Base-by-base conservation (phyloP, 2,329 filamentous ascomycete genomes). In the Xenosphaeropsis pyriputrescens region DNA sequence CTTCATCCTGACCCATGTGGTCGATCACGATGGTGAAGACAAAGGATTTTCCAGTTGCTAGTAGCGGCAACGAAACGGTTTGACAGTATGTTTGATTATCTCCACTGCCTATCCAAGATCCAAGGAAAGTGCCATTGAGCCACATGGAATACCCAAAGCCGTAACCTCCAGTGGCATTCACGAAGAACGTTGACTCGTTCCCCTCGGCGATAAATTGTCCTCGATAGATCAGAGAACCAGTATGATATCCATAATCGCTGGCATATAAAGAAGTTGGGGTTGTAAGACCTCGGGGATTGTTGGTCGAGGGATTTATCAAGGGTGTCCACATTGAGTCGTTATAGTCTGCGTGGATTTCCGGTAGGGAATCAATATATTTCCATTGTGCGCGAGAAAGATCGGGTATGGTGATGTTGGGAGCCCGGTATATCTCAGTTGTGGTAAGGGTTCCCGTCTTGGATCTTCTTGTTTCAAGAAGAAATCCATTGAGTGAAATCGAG, bases 231-330 rank as follows among this genome's bases (percentile, higher is more conserved):
- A 86, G 62, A 1, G 70, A 71, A 3, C 82, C 81, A 0, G 74
- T 67, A 52, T 83, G 66, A 56, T 75, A 88, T 16, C 81, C 81
- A 49, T 88, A 88, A 55, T 88, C 82, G 13, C 71, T 71, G 0
- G 66, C 67, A 48, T 79, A 84, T 0, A 88, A 67, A 0, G 72
- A 76, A 0, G 70, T 75, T 0, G 79, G 75, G 0, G 82, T 86
- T 6, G 58, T 56, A 2, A 66, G 58, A 26, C 12, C 7, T 16
- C 57, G 18, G n/a, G 34, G 37, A 18, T 50, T 15, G 64, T 59
- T 0, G 69, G 72, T 53, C 85, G 85, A 50, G 70, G 70, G 1
- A 74, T 76, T 2, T 63, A 64, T 2, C 58, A 62, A 5, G 72
- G 61, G 42, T 77, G 65, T 65, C 84, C 84, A 91, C 5, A 57